These are phyloP conservation scores for Parasarocladium wereldwijsianum DNA, from an alignment of 2,329 filamentous ascomycete species.

Conservation along the genomic window DNA sequence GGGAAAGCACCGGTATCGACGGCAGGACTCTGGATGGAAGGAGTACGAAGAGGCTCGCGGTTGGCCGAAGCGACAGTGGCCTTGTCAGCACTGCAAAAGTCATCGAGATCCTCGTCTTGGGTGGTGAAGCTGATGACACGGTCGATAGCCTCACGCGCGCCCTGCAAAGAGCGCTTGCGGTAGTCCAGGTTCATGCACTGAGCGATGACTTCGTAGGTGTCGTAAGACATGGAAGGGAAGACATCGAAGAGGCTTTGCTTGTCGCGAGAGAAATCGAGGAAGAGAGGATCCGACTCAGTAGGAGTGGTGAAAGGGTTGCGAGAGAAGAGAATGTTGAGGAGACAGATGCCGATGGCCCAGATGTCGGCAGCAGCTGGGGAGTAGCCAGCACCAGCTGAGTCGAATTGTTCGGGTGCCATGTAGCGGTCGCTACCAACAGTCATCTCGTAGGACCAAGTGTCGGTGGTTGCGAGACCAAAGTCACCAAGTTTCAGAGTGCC, in stretches of 20 bases:
- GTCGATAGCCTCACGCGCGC: constrained; percentile 62
- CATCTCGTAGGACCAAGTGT: constrained; percentile 80
- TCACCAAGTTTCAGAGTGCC: constrained; percentile 94
- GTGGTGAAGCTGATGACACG: constrained; percentile 85
- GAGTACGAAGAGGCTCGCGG: constrained; percentile 87
- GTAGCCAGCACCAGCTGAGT: constrained; percentile 76
- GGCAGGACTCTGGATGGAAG: constrained; percentile 80
- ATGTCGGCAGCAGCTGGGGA: constrained; percentile 87
- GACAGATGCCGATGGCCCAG: constrained; percentile 93
- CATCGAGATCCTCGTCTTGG: constrained; percentile 78
- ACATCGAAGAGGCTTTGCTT: constrained; percentile 95
- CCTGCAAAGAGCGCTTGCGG: constrained; percentile 67
- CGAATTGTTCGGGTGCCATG: constrained; percentile 98
- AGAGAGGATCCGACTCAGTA: constrained; percentile 79
- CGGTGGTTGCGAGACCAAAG: constrained; percentile 82
- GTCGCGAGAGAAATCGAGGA: constrained; percentile 84
- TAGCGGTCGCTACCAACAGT: constrained; percentile 96
- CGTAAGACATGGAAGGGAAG: constrained; percentile 96
- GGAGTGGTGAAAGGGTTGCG: constrained; percentile 91
- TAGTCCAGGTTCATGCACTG: constrained; percentile 88
- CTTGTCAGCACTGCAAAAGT: constrained; percentile 77
- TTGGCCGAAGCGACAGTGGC: constrained; percentile 71
- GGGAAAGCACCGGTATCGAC: constrained; percentile 76
- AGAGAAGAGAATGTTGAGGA: constrained; percentile 92
- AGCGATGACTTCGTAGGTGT: constrained; percentile 87